A percentile compares a stretch with the other conserved stretches of the same genome.
Conservation (phyloP, 225 moss, liverwort and hornwort genomes). For the Asterella californica region DNA sequence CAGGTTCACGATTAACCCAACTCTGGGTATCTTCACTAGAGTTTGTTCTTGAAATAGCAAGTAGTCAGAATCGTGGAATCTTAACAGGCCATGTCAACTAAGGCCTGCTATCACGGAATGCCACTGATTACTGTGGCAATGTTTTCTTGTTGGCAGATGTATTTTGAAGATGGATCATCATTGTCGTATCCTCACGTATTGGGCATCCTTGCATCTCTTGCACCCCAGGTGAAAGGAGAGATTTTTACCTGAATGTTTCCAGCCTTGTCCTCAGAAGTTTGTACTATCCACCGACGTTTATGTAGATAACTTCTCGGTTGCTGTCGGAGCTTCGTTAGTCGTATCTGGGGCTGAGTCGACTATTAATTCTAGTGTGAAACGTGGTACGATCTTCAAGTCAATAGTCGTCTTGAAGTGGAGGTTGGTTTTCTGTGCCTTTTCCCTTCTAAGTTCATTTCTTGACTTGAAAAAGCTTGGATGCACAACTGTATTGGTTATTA, state of each 20-base stretch:
- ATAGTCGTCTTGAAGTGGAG: neutral
- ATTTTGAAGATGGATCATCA: constrained; percentile 95
- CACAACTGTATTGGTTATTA: constrained; percentile 92
- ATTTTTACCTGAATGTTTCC: neutral
- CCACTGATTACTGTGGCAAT: neutral
- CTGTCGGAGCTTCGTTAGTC: neutral
- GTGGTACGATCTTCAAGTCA: neutral
- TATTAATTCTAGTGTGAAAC: neutral
- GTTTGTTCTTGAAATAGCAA: neutral
- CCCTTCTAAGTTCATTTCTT: constrained; percentile 47
- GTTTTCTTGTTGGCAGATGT: constrained; percentile 49
- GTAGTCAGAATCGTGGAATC: neutral
- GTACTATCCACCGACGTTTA: neutral
- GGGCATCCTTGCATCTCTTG: neutral
- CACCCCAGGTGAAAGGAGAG: neutral
- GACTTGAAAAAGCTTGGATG: constrained; percentile 79
- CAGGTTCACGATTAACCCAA: neutral
- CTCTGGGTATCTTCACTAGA: neutral
- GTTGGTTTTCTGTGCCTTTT: neutral
- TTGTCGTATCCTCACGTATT: constrained; percentile 70
- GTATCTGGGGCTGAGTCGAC: neutral
- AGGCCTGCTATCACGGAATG: neutral
- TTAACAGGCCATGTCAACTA: neutral
- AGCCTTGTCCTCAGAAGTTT: neutral
- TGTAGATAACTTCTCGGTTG: neutral